Conservation (phyloP, 768 basidiomycete species). For the Lentinula boryana region DNA sequence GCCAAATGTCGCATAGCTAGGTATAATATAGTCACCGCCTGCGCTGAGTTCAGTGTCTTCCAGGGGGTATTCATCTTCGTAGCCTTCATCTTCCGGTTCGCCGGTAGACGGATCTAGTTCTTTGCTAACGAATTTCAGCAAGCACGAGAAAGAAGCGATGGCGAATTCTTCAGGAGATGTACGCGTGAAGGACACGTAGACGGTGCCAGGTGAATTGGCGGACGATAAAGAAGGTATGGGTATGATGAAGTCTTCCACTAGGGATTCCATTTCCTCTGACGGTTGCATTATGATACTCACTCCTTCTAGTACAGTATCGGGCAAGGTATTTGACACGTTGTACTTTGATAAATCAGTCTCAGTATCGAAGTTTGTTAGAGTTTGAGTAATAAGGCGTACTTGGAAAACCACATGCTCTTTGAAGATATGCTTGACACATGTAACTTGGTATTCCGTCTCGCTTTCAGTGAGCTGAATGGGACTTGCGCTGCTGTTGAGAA, state of each 20-base stretch:
- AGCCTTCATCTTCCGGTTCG: slow-evolving; percentile 96
- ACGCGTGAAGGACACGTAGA: slow-evolving; percentile 94
- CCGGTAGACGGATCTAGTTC: slow-evolving; percentile 95
- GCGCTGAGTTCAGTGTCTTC: slow-evolving; percentile 95
- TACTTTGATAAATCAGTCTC: slow-evolving; percentile 46
- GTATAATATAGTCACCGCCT: slow-evolving; percentile 90
- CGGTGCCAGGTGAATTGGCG: slow-evolving; percentile 69
- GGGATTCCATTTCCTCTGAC: slow-evolving; percentile 59
- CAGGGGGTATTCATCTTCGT: slow-evolving; percentile 96
- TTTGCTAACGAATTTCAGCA: slow-evolving; percentile 93
- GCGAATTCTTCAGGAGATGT: slow-evolving; percentile 71
- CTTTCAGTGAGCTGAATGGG: slow-evolving; percentile 86
- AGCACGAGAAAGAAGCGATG: slow-evolving; percentile 81
- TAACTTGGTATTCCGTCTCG: slow-evolving; percentile 97
- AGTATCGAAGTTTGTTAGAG: not conserved
- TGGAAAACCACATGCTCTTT: slow-evolving; percentile 96
- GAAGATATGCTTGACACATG: slow-evolving; percentile 96
- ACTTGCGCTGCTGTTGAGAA: slow-evolving; percentile 80
- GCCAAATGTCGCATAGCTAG: slow-evolving; percentile 89
- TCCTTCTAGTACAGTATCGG: slow-evolving; percentile 91
- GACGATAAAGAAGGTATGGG: slow-evolving; percentile 66
- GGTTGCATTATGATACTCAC: slow-evolving; percentile 92
- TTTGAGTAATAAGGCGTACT: slow-evolving; percentile 36
- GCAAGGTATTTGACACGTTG: slow-evolving; percentile 95
- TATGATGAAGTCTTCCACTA: slow-evolving; percentile 95